phyloP scores from a whole-genome alignment of 768 basidiomycete species.

The Myochromella boudieri region DNA sequence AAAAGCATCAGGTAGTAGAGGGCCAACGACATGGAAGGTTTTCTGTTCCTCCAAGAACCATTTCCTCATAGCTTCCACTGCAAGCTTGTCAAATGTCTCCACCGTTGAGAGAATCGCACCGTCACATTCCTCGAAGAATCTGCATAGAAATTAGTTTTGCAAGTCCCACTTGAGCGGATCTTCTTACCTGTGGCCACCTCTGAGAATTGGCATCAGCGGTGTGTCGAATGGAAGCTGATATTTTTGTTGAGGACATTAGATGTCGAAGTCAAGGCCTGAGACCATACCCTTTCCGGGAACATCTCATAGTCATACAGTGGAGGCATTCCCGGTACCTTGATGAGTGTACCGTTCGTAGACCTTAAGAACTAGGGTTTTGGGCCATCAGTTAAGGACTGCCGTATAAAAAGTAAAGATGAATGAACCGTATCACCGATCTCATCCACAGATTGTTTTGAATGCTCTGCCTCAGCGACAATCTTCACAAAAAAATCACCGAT shows the following conservation, averaged over 20 bases:
- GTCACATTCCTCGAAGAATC: conserved; percentile 11
- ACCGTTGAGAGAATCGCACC: conserved; percentile 14
- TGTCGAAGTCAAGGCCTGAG: too few species aligned
- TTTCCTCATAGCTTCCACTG: conserved; percentile 9
- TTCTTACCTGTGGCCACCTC: too few species aligned
- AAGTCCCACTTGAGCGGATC: not conserved
- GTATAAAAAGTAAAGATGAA: too few species aligned
- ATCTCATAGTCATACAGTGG: conserved; percentile 23
- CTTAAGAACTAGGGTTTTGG: conserved; percentile 15
- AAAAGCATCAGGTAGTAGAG: conserved; percentile 13
- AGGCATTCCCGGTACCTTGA: conserved; percentile 21
- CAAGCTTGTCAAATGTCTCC: conserved; percentile 15
- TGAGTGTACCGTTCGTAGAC: conserved; percentile 15
- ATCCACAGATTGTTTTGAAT: conserved; percentile 1
- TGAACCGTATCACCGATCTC: too few species aligned
- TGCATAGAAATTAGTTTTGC: too few species aligned
- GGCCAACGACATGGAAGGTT: conserved; percentile 18
- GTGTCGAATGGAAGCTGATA: too few species aligned
- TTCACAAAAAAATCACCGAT: conserved; percentile 15
- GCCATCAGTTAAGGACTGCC: too few species aligned
- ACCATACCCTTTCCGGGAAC: conserved; percentile 11
- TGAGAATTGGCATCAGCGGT: too few species aligned
- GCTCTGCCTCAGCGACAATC: conserved; percentile 13
- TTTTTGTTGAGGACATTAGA: too few species aligned
- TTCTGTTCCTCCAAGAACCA: conserved; percentile 16